phyloP scores from a whole-genome alignment of 2,329 filamentous ascomycete species.

The Calonectria henricotiae region DNA sequence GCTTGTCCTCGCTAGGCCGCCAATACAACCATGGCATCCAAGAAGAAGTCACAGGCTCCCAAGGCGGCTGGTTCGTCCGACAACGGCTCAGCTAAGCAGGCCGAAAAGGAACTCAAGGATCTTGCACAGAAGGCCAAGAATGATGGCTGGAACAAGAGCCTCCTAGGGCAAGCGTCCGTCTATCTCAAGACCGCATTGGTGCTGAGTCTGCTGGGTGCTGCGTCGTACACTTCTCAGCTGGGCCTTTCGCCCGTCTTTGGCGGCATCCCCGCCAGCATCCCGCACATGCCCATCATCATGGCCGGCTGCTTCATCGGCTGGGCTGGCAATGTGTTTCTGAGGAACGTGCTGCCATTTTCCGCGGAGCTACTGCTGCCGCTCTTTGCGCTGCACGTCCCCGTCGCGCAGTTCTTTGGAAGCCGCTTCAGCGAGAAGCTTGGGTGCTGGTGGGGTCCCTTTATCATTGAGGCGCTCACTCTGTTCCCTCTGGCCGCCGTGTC shows the following conservation, averaged over 20 bases:
- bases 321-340: constrained; percentile 75
- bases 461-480: constrained; percentile 83
- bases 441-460: constrained; percentile 79
- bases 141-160: constrained; percentile 55
- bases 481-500: constrained; percentile 79
- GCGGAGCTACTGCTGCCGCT: constrained; percentile 76
- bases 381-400: constrained; percentile 82
- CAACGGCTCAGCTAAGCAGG: constrained; percentile 67
- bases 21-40: constrained; percentile 45
- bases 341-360: constrained; percentile 64
- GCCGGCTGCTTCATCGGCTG: constrained; percentile 81
- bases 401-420: constrained; percentile 81
- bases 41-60: constrained; percentile 42
- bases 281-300: constrained; percentile 79
- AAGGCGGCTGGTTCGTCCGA: constrained; percentile 50
- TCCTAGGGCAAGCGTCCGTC: constrained; percentile 59
- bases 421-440: constrained; percentile 77
- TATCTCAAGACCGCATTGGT: constrained; percentile 57
- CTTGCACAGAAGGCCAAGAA: constrained; percentile 64
- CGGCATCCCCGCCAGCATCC: constrained; percentile 81
- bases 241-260: constrained; percentile 92
- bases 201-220: constrained; percentile 67
- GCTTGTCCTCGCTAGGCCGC: constrained; percentile 25
- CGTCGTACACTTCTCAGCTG: constrained; percentile 81
- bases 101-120: constrained; percentile 69